A percentile compares a stretch with the other conserved stretches of the same genome.
These are phyloP conservation scores for Diplodia intermedia DNA, from an alignment of 2,329 filamentous ascomycete genomes.

Conservation along the genomic window DNA sequence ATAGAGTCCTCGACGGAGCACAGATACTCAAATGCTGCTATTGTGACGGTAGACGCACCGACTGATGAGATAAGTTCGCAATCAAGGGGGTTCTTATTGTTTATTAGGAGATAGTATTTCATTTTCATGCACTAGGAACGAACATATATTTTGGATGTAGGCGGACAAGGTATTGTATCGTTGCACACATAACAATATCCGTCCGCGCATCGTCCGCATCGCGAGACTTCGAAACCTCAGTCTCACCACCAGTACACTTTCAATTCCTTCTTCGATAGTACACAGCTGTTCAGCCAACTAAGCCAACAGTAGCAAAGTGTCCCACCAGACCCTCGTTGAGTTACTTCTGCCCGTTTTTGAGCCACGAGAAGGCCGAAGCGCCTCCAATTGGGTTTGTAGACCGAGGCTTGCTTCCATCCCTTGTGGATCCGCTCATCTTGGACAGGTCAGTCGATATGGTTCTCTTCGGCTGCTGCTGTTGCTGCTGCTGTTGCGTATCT, in stretches of 20 bases:
- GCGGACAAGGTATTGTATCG: background rate
- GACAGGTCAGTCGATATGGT: constrained; percentile 27
- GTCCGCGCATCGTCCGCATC: background rate
- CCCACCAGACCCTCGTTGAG: background rate
- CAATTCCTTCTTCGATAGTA: background rate
- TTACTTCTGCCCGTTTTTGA: constrained; percentile 59
- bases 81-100: too few relatives aligned
- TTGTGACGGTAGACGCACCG: too few relatives aligned
- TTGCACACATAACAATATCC: background rate
- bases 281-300: background rate
- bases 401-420: constrained; percentile 11
- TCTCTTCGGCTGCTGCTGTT: constrained; percentile 18
- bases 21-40: too few relatives aligned
- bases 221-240: background rate
- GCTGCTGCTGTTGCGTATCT: constrained; percentile 5
- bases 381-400: constrained; percentile 79
- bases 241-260: background rate
- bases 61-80: too few relatives aligned
- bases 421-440: constrained; percentile 6
- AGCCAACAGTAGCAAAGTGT: background rate
- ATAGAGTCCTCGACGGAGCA: too few relatives aligned
- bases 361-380: constrained; percentile 94
- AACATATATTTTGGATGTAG: background rate
- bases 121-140: background rate
- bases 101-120: background rate